Percentiles rank a stretch among this genome's conserved stretches.
Conservation (phyloP, 768 basidiomycete species). For the Gyrodon lividus region DNA sequence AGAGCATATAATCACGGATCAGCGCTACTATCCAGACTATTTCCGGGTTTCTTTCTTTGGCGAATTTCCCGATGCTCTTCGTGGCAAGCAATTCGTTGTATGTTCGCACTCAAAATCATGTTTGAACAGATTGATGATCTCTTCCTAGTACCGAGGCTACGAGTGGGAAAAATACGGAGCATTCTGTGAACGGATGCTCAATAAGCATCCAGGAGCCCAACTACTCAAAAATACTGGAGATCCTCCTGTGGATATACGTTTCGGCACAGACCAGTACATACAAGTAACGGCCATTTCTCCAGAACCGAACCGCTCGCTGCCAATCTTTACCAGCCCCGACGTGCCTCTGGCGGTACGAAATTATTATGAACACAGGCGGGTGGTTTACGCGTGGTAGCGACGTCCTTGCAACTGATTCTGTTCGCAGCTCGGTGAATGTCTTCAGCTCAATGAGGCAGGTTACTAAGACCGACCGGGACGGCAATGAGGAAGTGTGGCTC, state of each 20-base stretch:
- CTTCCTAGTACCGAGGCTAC: conserved; percentile 79
- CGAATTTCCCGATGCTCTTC: conserved; percentile 80
- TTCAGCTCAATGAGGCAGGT: conserved; percentile 78
- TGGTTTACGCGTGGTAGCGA: conserved; percentile 1
- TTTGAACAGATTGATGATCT: conserved; percentile 1
- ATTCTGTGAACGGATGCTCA: conserved; percentile 89
- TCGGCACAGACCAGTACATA: conserved; percentile 79
- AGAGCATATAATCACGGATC: conserved; percentile 81
- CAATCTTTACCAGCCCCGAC: conserved; percentile 84
- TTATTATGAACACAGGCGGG: conserved; percentile 86
- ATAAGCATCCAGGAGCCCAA: conserved; percentile 84
- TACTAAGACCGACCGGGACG: conserved; percentile 60
- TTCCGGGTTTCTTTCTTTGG: conserved; percentile 94
- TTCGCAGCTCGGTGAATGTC: conserved; percentile 68
- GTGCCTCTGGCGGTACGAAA: conserved; percentile 76
- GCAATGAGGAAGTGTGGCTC: conserved; percentile 74
- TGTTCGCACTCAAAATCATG: conserved; percentile 17
- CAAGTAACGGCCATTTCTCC: conserved; percentile 85
- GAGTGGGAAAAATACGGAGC: conserved; percentile 93
- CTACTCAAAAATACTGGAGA: conserved; percentile 72
- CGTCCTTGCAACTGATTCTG: neutral
- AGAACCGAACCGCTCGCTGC: conserved; percentile 73
- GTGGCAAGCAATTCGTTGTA: conserved; percentile 90
- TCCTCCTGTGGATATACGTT: conserved; percentile 77
- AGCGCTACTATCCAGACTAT: conserved; percentile 88